Evolutionary conservation across 805 yeast species (phyloP), one percentile per base, ranked within the genome.

Genomic region (Candida ulmi): DNA sequence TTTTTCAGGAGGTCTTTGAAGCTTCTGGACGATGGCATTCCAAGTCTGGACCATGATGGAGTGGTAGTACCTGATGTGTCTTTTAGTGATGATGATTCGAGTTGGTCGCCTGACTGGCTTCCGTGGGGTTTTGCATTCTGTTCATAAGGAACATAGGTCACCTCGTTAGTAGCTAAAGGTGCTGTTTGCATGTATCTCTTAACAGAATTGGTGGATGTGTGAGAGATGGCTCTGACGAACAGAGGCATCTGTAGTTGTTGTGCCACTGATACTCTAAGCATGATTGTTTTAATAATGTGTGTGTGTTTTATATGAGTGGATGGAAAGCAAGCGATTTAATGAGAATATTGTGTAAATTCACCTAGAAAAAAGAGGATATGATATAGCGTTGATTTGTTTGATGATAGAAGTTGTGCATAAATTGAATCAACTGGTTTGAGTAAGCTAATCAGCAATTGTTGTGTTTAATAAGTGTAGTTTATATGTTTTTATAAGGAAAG

Each of bases 151-250:
- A 51, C 49, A 28, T 45, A 49, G 6, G 49, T 33, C 9, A 38
- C 36, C 18, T 43, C 48, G 25, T 47, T 49, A 29, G 45, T 36
- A 5, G 50, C 46, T 16, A 40, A 33, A 8, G 61, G 62, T 6
- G 55, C 52, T 5, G 62, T 60, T 39, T 59, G 60, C 43, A 60
- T 50, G 39, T 47, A 58, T 28, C 65, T 39, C 45, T 55, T 60
- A 6, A 51, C 34, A 15, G 45, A 42, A 16, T 27, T 46, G 16
- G 52, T n/a, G 8, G 46, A 23, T 29, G 41, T 43, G 8, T 45
- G 30, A 7, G 45, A 48, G 4, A 50, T 37, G 18, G 36, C 9
- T 46, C 54, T 50, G 3, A 36, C 24, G 28, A 41, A 33, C 11
- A 36, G 15, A 11, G 45, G 19, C 33, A 30, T 37, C 33, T 25